Evolutionary conservation across 1,284 basidiomycete species (phyloP).

Genomic region (Ustilago bromivora): DNA sequence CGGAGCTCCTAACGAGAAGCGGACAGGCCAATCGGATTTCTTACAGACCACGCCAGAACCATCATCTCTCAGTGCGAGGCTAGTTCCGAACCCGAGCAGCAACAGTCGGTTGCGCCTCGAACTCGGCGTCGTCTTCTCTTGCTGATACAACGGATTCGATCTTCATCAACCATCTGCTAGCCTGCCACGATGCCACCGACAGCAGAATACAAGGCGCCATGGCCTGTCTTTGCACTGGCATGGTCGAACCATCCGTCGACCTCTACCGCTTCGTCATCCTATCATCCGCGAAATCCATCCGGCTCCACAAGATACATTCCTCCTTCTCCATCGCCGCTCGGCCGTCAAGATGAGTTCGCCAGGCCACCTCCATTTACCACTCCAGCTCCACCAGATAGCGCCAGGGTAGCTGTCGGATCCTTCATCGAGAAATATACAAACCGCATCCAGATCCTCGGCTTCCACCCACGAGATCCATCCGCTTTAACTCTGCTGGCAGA

Average conservation of each 20-base stretch:
- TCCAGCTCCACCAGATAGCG: conserved; percentile 49
- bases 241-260: conserved; percentile 61
- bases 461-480: conserved; percentile 41
- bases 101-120: neutral
- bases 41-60: neutral
- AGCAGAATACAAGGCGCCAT: conserved; percentile 49
- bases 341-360: conserved; percentile 37
- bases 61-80: neutral
- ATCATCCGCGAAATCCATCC: conserved; percentile 46
- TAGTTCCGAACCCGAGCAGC: neutral
- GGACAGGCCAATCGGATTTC: neutral
- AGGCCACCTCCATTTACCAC: conserved; percentile 28
- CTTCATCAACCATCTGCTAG: neutral
- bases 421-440: conserved; percentile 68
- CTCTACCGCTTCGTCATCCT: conserved; percentile 39
- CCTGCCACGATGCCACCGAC: conserved; percentile 31
- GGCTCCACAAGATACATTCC: conserved; percentile 45
- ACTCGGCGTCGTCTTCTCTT: neutral
- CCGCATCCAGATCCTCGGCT: conserved; percentile 66
- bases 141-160: neutral
- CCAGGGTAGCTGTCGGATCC: conserved; percentile 64
- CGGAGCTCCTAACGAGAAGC: neutral
- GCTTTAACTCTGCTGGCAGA: conserved; percentile 61
- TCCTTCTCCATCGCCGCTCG: conserved; percentile 49
- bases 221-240: conserved; percentile 64